A percentile compares a stretch with the other conserved stretches of the same genome.
Evolutionary conservation across 169 alveolate genomes (phyloP).

Genomic region (Plasmodium inui): DNA sequence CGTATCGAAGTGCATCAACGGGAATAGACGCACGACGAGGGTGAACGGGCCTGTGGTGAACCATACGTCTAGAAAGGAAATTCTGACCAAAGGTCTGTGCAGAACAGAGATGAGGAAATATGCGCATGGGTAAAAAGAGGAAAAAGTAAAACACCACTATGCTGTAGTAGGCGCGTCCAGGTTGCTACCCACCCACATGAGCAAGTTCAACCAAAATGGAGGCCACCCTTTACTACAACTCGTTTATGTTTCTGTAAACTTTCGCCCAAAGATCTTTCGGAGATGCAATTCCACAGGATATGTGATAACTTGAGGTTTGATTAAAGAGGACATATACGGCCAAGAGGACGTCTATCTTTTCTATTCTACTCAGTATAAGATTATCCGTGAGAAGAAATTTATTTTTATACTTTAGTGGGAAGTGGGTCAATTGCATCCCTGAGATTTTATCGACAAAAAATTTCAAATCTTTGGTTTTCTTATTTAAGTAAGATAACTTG

Average conservation of each 20-base stretch:
- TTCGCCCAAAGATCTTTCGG: constrained; percentile 44
- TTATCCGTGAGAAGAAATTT: constrained; percentile 45
- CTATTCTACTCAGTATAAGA: constrained; percentile 45
- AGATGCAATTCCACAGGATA: constrained; percentile 72
- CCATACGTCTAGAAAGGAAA: not conserved
- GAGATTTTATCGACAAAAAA: constrained; percentile 48
- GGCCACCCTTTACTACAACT: not conserved
- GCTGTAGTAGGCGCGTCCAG: not conserved
- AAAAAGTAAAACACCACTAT: not conserved
- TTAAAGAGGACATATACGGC: constrained; percentile 44
- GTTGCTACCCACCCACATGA: not conserved
- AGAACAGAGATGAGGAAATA: not conserved
- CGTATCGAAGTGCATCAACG: not conserved
- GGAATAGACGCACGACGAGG: not conserved
- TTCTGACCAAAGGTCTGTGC: not conserved
- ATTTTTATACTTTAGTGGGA: constrained; percentile 64
- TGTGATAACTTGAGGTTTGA: constrained; percentile 55
- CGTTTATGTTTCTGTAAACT: constrained; percentile 39
- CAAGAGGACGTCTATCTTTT: constrained; percentile 61
- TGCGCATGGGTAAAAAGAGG: not conserved
- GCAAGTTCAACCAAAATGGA: not conserved
- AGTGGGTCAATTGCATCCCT: constrained; percentile 62
- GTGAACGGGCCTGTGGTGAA: not conserved
- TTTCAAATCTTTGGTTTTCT: constrained; percentile 75
- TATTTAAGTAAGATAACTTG: constrained; percentile 50